Evolutionary conservation across 495 filamentous ascomycete genomes (phyloP).

Genomic region (Neurospora sp.): DNA sequence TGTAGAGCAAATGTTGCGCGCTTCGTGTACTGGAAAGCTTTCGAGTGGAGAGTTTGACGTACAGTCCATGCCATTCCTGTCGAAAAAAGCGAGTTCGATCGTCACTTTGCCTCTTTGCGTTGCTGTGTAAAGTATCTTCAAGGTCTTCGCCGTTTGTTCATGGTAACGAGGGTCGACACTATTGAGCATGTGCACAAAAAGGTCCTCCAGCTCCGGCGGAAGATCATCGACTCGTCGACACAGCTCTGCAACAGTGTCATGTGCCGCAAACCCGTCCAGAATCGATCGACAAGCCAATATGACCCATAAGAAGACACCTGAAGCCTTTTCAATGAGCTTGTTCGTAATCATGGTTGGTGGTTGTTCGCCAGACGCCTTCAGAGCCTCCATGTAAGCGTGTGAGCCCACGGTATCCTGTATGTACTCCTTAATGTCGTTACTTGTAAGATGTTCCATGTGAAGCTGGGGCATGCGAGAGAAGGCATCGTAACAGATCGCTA

Average conservation of each 20-base stretch:
- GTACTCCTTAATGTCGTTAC: background rate
- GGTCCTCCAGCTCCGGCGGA: conserved; percentile 16
- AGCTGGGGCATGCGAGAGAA: background rate
- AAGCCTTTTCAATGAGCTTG: conserved; percentile 15
- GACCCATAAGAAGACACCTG: conserved; percentile 33
- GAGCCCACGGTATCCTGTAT: background rate
- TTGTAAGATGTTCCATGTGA: background rate
- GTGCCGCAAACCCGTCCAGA: conserved; percentile 7
- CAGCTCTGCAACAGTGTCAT: conserved; percentile 12
- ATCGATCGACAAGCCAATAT: conserved; percentile 17
- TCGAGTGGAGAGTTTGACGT: background rate
- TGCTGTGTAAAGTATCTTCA: background rate
- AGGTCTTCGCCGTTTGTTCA: background rate
- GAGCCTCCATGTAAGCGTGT: background rate
- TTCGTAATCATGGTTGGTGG: background rate
- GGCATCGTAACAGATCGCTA: background rate
- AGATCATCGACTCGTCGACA: conserved; percentile 13
- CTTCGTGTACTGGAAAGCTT: background rate
- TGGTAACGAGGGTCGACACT: conserved; percentile 3
- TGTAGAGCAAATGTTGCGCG: background rate
- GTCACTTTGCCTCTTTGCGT: no score
- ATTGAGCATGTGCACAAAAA: conserved; percentile 19
- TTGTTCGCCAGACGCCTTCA: background rate
- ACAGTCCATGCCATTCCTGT: background rate
- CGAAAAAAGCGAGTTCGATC: background rate